A percentile compares a stretch with the other conserved stretches of the same genome.
Evolutionary conservation across 1,284 basidiomycete species (phyloP).

Genomic region (Cronartium quercuum): DNA sequence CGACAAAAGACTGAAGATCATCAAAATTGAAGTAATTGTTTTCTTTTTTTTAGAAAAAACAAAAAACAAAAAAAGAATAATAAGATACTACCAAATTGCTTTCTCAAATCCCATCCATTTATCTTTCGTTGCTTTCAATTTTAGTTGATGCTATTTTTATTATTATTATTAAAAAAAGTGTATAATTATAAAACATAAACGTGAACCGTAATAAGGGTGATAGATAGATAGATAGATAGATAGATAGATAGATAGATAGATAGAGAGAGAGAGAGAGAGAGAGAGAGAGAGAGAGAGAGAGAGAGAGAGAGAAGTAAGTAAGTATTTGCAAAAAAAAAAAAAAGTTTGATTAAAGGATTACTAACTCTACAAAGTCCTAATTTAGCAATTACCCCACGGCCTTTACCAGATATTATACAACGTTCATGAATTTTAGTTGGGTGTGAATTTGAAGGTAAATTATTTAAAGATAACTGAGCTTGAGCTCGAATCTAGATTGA

Average conservation of each 20-base stretch:
- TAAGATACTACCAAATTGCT: slow-evolving; percentile 23
- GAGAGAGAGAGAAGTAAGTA: not conserved
- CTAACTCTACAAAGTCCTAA: slow-evolving; percentile 33
- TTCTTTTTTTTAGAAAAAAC: not conserved
- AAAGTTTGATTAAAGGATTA: not conserved
- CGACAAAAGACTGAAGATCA: no score
- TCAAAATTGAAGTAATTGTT: no score
- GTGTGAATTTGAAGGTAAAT: slow-evolving; percentile 35
- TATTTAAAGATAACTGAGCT: slow-evolving; percentile 37
- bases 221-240: not conserved
- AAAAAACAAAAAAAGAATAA: not conserved
- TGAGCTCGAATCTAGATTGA: slow-evolving; percentile 20
- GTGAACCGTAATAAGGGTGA: no score
- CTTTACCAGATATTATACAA: slow-evolving; percentile 34
- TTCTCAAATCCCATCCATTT: slow-evolving; percentile 39
- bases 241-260: not conserved
- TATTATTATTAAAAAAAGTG: not conserved
- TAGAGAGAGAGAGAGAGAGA: not conserved
- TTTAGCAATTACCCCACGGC: slow-evolving; percentile 37
- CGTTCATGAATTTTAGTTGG: slow-evolving; percentile 39
- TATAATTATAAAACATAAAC: not conserved
- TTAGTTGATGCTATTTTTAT: slow-evolving; percentile 34
- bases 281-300: not conserved
- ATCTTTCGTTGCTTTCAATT: slow-evolving; percentile 33
- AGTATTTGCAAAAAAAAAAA: not conserved